Evolutionary conservation across 768 basidiomycete species (phyloP).

Genomic region (Gloeophyllum trabeum): DNA sequence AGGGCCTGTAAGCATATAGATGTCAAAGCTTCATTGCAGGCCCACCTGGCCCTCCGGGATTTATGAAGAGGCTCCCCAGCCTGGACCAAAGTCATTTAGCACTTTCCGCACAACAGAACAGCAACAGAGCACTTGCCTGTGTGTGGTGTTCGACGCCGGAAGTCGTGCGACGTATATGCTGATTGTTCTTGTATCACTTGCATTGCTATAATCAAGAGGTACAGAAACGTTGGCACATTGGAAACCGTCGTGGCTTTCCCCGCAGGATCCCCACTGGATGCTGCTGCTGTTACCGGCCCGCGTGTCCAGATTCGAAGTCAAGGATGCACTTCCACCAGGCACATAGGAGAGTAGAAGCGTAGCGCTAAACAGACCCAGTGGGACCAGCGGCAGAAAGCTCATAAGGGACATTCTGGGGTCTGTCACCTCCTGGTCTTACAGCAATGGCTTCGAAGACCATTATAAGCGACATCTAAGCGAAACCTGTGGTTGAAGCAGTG

Average conservation of each 20-base stretch:
- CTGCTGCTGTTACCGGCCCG: too few relatives aligned
- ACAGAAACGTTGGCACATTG: slow-evolving; percentile 1
- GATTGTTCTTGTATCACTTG: background rate
- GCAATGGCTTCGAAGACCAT: too few relatives aligned
- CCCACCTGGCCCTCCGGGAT: slow-evolving; percentile 1
- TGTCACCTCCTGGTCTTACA: too few relatives aligned
- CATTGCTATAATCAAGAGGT: background rate
- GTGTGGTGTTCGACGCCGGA: background rate
- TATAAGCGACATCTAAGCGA: too few relatives aligned
- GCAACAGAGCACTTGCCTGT: background rate
- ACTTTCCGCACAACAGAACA: background rate
- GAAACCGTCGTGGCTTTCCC: background rate
- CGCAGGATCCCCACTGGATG: background rate
- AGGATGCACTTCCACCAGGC: too few relatives aligned
- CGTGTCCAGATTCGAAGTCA: background rate
- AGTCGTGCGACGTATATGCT: background rate
- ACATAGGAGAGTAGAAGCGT: too few relatives aligned
- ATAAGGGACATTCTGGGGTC: too few relatives aligned
- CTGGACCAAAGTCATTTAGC: background rate
- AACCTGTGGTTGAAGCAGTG: too few relatives aligned
- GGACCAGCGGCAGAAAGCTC: too few relatives aligned
- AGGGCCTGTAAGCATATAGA: background rate
- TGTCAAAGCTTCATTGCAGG: background rate
- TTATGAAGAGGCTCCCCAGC: background rate
- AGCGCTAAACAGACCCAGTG: too few relatives aligned